phyloP scores from a whole-genome alignment of 805 yeast genomes.

The Candida silvicultrix region DNA sequence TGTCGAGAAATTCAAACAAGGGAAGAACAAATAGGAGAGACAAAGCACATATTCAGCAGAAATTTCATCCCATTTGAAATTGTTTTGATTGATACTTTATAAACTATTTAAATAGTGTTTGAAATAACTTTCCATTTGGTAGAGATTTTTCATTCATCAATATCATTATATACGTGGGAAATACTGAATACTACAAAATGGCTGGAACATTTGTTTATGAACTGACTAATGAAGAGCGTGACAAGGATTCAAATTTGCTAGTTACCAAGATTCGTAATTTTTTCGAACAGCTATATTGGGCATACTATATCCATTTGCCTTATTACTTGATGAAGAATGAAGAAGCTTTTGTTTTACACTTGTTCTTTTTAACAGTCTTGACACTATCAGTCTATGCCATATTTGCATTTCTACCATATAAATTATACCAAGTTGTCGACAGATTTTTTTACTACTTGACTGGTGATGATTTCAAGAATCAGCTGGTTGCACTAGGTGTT shows the following conservation, averaged over 20 bases:
- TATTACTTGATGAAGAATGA: slow-evolving; percentile 36
- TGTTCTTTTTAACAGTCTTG: slow-evolving; percentile 29
- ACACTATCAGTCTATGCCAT: slow-evolving; percentile 33
- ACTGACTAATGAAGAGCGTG: slow-evolving; percentile 23
- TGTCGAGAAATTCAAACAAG: background rate
- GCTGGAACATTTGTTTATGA: slow-evolving; percentile 23
- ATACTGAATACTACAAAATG: too few relatives aligned
- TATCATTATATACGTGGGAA: too few relatives aligned
- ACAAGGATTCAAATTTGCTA: slow-evolving; percentile 18
- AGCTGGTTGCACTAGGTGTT: background rate
- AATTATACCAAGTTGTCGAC: slow-evolving; percentile 16
- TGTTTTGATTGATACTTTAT: too few relatives aligned
- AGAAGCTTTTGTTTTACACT: slow-evolving; percentile 34
- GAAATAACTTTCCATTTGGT: too few relatives aligned
- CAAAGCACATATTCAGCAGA: background rate
- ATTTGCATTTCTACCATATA: slow-evolving; percentile 23
- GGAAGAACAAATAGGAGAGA: background rate
- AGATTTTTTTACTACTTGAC: slow-evolving; percentile 26
- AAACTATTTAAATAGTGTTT: too few relatives aligned
- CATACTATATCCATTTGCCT: slow-evolving; percentile 37
- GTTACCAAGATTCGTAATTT: slow-evolving; percentile 23
- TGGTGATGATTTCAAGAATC: slow-evolving; percentile 21
- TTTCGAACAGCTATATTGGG: slow-evolving; percentile 33
- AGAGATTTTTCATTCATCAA: too few relatives aligned
- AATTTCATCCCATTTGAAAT: background rate